Conservation (phyloP, 768 basidiomycete species). For the Rhodotorula toruloides region DNA sequence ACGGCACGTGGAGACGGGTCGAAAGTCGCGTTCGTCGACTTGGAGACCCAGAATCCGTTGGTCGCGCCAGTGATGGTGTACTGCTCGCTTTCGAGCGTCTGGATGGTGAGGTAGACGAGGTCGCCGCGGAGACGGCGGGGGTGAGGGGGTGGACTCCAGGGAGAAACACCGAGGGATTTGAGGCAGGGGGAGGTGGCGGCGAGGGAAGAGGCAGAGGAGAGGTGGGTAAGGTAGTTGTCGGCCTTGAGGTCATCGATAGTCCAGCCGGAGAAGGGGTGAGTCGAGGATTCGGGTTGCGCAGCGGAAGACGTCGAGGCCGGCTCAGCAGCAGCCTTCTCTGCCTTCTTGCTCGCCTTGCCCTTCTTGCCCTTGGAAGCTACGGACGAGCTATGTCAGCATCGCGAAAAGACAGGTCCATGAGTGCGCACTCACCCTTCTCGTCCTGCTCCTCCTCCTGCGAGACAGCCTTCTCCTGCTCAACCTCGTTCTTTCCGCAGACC, state of each 20-base stretch:
- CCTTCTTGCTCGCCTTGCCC: slow-evolving; percentile 45
- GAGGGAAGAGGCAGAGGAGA: slow-evolving; percentile 12
- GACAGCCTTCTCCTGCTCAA: neutral
- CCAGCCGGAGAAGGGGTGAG: slow-evolving; percentile 33
- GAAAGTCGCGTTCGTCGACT: slow-evolving; percentile 47
- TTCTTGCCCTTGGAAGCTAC: slow-evolving; percentile 36
- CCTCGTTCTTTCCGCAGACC: slow-evolving; percentile 6
- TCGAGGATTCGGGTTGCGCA: slow-evolving; percentile 15
- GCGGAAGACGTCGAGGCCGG: slow-evolving; percentile 30
- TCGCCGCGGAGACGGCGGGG: slow-evolving; percentile 49
- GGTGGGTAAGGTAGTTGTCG: slow-evolving; percentile 24
- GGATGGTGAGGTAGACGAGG: slow-evolving; percentile 49
- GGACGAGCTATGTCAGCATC: neutral
- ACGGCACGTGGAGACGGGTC: slow-evolving; percentile 48
- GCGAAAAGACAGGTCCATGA: neutral
- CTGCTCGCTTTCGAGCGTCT: slow-evolving; percentile 50
- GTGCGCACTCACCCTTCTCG: slow-evolving; percentile 40
- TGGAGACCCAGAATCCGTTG: slow-evolving; percentile 49
- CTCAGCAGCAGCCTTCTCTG: slow-evolving; percentile 38
- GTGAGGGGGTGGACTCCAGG: slow-evolving; percentile 51
- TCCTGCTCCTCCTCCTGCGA: slow-evolving; percentile 35
- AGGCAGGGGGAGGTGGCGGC: slow-evolving; percentile 38
- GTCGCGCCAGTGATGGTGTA: slow-evolving; percentile 48
- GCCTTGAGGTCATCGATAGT: slow-evolving; percentile 26
- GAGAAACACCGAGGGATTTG: slow-evolving; percentile 47